Evolutionary conservation across 2,329 filamentous ascomycete species (phyloP).

Genomic region (Pestalotiopsis sp.): DNA sequence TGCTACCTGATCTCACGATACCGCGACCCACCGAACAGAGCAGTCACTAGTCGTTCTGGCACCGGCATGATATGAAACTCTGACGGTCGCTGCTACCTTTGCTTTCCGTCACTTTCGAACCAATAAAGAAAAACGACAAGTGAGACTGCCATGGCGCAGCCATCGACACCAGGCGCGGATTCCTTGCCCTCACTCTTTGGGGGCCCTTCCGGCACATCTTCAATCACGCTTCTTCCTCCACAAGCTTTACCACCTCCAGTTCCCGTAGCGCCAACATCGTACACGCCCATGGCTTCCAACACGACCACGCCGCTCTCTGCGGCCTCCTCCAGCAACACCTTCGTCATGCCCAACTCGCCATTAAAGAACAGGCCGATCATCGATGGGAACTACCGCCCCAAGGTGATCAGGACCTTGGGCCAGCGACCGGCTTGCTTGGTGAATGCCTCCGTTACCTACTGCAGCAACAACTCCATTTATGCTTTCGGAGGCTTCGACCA

Average conservation of each 20-base stretch:
- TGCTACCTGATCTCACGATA: not conserved
- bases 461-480: slow-evolving; percentile 95
- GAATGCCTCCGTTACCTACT: slow-evolving; percentile 98
- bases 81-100: not conserved
- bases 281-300: slow-evolving; percentile 38
- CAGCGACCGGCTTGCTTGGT: slow-evolving; percentile 91
- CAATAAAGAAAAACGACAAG: slow-evolving; percentile 21
- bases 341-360: slow-evolving; percentile 88
- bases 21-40: not conserved
- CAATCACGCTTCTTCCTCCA: slow-evolving; percentile 26
- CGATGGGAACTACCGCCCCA: slow-evolving; percentile 77
- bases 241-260: slow-evolving; percentile 23
- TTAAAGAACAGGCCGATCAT: slow-evolving; percentile 65
- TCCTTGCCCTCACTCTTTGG: slow-evolving; percentile 32
- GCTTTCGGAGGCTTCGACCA: slow-evolving; percentile 98
- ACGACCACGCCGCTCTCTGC: slow-evolving; percentile 49
- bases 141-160: slow-evolving; percentile 28
- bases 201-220: slow-evolving; percentile 24
- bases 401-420: slow-evolving; percentile 76
- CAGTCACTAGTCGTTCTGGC: not conserved
- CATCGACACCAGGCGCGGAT: slow-evolving; percentile 24
- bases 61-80: not conserved
- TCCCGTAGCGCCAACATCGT: slow-evolving; percentile 18
- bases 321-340: slow-evolving; percentile 73
- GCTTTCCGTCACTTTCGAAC: not conserved